Conservation (phyloP, 495 filamentous ascomycete genomes). For the Tuber brumale region DNA sequence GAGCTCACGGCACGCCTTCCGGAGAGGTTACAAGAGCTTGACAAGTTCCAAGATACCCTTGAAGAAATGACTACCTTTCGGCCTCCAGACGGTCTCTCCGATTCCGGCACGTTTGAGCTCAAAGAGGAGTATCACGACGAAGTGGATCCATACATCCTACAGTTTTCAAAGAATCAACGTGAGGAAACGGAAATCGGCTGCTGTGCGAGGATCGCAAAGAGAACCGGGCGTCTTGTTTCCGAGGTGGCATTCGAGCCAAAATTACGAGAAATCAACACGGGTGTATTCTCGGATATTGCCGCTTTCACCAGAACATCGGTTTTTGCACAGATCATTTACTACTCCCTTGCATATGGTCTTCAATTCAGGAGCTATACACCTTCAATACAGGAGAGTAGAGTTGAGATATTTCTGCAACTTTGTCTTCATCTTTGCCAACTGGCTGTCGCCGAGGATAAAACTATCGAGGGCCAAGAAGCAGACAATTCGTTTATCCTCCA, state of each 20-base stretch:
- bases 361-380: constrained; percentile 59
- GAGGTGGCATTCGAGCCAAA: constrained; percentile 94
- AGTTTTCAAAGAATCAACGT: constrained; percentile 93
- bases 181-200: constrained; percentile 91
- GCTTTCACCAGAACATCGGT: constrained; percentile 72
- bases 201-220: constrained; percentile 76
- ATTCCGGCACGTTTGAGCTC: constrained; percentile 88
- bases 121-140: constrained; percentile 76
- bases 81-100: constrained; percentile 80
- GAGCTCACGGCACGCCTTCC: constrained; percentile 74
- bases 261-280: constrained; percentile 66
- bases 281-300: constrained; percentile 66
- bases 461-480: constrained; percentile 50
- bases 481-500: constrained; percentile 39
- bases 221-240: constrained; percentile 67
- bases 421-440: constrained; percentile 79
- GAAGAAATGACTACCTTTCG: constrained; percentile 83
- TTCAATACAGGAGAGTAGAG: constrained; percentile 65
- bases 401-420: constrained; percentile 88
- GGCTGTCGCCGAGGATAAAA: constrained; percentile 72
- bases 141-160: constrained; percentile 87
- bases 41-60: constrained; percentile 73
- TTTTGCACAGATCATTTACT: constrained; percentile 87
- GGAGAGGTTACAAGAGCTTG: constrained; percentile 75
- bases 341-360: constrained; percentile 71